Conservation (phyloP, 495 filamentous ascomycete species). For the Penicillium egyptiacum region DNA sequence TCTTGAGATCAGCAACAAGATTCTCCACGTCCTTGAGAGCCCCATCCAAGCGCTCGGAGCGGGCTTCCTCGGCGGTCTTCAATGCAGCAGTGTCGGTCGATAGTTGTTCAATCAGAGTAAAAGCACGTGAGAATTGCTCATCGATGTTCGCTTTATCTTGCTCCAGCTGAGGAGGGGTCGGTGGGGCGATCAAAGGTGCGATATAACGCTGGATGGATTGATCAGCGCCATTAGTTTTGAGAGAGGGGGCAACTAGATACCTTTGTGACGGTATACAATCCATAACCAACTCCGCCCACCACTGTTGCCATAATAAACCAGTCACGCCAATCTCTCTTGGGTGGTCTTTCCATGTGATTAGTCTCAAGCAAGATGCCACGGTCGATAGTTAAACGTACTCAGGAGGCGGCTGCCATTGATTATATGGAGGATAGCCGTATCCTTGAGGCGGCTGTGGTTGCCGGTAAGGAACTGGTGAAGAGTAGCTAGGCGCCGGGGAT, state of each 20-base stretch:
- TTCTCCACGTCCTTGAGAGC: constrained; percentile 81
- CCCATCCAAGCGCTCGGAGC: constrained; percentile 80
- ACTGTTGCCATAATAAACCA: constrained; percentile 98
- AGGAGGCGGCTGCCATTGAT: constrained; percentile 69
- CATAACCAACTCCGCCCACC: constrained; percentile 80
- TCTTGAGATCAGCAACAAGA: constrained; percentile 78
- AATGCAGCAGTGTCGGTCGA: constrained; percentile 83
- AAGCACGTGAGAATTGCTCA: constrained; percentile 86
- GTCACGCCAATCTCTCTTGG: constrained; percentile 92
- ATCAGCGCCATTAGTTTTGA: constrained; percentile 13
- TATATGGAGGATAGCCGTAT: constrained; percentile 68
- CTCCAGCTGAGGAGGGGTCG: constrained; percentile 88
- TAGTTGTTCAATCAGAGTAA: constrained; percentile 87
- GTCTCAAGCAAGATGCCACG: constrained; percentile 2
- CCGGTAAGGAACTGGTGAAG: constrained; percentile 52
- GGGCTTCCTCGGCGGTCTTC: constrained; percentile 78
- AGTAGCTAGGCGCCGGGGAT: constrained; percentile 44
- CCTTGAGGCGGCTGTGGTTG: constrained; percentile 57
- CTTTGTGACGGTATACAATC: constrained; percentile 84
- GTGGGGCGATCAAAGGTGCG: constrained; percentile 83
- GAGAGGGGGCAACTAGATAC: constrained; percentile 35
- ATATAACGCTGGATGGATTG: constrained; percentile 69
- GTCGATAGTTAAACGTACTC: constrained; percentile 43
- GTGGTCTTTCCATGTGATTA: constrained; percentile 39
- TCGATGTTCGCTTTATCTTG: constrained; percentile 91